Evolutionary conservation across 2,329 filamentous ascomycete genomes (phyloP).

Genomic region (Ophiostoma populinum): DNA sequence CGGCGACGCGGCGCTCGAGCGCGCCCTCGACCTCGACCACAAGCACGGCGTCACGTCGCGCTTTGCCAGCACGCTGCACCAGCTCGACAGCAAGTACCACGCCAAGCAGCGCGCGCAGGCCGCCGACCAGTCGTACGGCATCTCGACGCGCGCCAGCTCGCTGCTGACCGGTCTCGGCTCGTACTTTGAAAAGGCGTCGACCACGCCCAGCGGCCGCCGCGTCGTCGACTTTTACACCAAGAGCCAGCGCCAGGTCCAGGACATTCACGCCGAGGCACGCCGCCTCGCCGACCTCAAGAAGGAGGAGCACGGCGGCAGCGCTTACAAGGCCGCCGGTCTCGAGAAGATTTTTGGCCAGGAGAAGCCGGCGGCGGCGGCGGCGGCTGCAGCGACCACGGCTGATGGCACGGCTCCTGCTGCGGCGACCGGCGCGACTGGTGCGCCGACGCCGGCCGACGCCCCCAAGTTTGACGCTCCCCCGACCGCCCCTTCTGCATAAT

Average conservation of each 20-base stretch:
- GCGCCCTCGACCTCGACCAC: slow-evolving; percentile 72
- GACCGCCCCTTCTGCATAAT: slow-evolving; percentile 8
- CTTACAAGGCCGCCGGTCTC: slow-evolving; percentile 40
- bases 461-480: slow-evolving; percentile 12
- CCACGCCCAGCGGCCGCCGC: slow-evolving; percentile 75
- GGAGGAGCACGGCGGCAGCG: slow-evolving; percentile 38
- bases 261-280: slow-evolving; percentile 83
- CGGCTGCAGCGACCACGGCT: background rate
- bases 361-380: slow-evolving; percentile 6
- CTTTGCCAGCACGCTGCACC: slow-evolving; percentile 60
- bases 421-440: background rate
- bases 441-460: background rate
- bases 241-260: slow-evolving; percentile 73
- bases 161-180: slow-evolving; percentile 51
- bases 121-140: slow-evolving; percentile 69
- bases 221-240: slow-evolving; percentile 76
- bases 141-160: slow-evolving; percentile 53
- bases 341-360: slow-evolving; percentile 36
- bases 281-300: slow-evolving; percentile 80
- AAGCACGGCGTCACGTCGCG: slow-evolving; percentile 71
- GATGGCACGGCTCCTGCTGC: slow-evolving; percentile 3
- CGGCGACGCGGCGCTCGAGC: slow-evolving; percentile 56
- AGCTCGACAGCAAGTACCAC: slow-evolving; percentile 73
- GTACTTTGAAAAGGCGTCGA: slow-evolving; percentile 89
- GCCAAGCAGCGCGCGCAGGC: slow-evolving; percentile 73